Evolutionary conservation across 768 basidiomycete genomes (phyloP).

Genomic region (Mycena vulgaris): DNA sequence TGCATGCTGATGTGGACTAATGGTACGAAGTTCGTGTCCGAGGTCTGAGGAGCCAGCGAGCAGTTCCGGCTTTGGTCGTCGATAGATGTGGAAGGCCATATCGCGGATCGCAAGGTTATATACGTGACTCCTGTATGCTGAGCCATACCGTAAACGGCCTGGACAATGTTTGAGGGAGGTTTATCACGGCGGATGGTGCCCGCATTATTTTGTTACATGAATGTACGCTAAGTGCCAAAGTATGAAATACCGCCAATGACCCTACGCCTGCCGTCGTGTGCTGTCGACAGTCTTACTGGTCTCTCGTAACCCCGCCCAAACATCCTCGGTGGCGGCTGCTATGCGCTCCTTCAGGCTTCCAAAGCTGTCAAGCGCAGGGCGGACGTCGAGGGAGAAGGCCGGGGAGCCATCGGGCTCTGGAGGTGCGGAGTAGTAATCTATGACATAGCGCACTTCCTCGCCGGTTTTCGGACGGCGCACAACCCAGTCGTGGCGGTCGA

Average conservation of each 20-base stretch:
- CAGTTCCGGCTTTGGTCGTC: no score
- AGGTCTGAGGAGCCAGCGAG: no score
- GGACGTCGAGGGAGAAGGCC: constrained; percentile 95
- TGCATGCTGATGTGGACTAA: no score
- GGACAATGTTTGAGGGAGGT: neutral
- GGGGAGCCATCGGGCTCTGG: constrained; percentile 92
- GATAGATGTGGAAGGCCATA: no score
- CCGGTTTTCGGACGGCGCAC: constrained; percentile 85
- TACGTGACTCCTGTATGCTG: no score
- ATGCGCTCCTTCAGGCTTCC: constrained; percentile 84
- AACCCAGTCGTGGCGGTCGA: constrained; percentile 99
- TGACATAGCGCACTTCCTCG: constrained; percentile 93
- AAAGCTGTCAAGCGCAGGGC: constrained; percentile 92
- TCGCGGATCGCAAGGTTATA: no score
- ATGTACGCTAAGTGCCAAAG: neutral
- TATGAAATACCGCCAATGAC: neutral
- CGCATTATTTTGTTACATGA: constrained; percentile 28
- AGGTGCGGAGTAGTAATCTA: constrained; percentile 98
- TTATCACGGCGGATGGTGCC: neutral
- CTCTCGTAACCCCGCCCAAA: constrained; percentile 68
- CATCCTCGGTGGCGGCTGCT: constrained; percentile 75
- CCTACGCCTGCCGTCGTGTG: constrained; percentile 27
- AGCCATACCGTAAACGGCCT: no score
- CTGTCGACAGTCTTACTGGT: constrained; percentile 41
- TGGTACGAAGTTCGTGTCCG: no score